Evolutionary conservation across 1,284 basidiomycete species (phyloP), one percentile per base, ranked within the genome.

Genomic region (Ceratorhiza oryzae-sativae): DNA sequence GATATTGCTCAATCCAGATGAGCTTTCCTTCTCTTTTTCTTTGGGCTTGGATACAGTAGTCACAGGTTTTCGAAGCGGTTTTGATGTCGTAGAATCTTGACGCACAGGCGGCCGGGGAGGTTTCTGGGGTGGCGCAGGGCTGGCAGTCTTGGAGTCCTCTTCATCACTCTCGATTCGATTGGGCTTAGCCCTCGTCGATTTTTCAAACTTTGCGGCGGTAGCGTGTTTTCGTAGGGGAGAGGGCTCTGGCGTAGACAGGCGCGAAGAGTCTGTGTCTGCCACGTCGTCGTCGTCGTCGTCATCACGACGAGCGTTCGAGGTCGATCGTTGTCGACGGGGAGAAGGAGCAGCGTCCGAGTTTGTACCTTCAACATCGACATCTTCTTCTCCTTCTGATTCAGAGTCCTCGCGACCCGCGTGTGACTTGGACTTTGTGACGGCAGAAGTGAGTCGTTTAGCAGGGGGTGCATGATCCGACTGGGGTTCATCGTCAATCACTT

Each of bases 61-160:
- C 12, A 68, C 65, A 27, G 65, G 65, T 46, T 68, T 68, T 3
- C 65, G 65, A 34, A 68, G 30, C 36, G 65, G 65, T 23, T 56
- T 68, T 13, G 60, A 46, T 20, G 65, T 20, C 34, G 48, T 30
- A 1, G 65, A 45, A 5, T 51, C 39, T 20, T 68, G 65, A 8
- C 65, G 65, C 1, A 27, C 27, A 12, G 62, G 62, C 48, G 62
- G 18, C 18, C 65, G 65, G 1, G 61, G 61, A 34, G 62, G 46
- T 36, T 56, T 56, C n/a, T 3, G 53, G 4, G 27, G 23, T 36
- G 53, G 30, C 6, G 53, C 27, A 1, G 53, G 53, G 27, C 53
- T 56, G 36, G 32, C 20, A 36, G 46, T 10, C n/a, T 23, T 49
- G 12, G 49, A 12, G 12, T 46, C 65, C 20, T 56, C 51, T 2